Percentiles rank a stretch among this genome's conserved stretches.
These are phyloP conservation scores for Penicillium malachiteum DNA, from an alignment of 495 filamentous ascomycete species.

Conservation along the genomic window DNA sequence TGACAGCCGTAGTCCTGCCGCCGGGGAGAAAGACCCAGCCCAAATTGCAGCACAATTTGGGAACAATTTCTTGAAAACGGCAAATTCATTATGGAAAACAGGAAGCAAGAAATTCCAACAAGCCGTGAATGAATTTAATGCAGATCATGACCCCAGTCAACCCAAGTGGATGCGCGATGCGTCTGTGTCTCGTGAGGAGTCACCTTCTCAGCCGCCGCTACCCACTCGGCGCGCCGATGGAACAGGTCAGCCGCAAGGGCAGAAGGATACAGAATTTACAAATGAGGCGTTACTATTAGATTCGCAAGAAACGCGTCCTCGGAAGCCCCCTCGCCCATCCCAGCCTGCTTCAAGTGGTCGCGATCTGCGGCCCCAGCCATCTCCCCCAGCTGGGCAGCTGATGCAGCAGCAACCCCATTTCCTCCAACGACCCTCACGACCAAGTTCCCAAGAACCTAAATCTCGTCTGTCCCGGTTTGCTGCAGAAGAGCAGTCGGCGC, in stretches of 20 bases:
- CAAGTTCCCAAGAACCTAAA: constrained; percentile 50
- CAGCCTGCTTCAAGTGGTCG: constrained; percentile 22
- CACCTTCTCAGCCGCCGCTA: constrained; percentile 15
- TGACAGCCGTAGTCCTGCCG: constrained; percentile 57
- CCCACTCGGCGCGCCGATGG: constrained; percentile 17
- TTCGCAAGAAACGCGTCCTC: constrained; percentile 44
- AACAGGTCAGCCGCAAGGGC: constrained; percentile 20
- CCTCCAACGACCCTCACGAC: constrained; percentile 42
- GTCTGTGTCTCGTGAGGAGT: constrained; percentile 37
- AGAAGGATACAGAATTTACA: constrained; percentile 53
- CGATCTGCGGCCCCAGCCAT: constrained; percentile 44
- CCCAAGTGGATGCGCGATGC: constrained; percentile 93
- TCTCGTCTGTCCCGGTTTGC: constrained; percentile 65
- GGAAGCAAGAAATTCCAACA: constrained; percentile 93
- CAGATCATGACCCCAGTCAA: constrained; percentile 75
- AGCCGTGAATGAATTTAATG: constrained; percentile 86
- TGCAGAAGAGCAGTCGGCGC: constrained; percentile 75
- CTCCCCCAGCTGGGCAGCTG: constrained; percentile 31
- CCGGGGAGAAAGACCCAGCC: constrained; percentile 71
- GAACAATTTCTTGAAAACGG: constrained; percentile 85
- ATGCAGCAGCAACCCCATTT: constrained; percentile 33
- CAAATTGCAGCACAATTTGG: constrained; percentile 81
- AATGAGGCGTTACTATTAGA: constrained; percentile 95
- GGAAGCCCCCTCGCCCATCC: constrained; percentile 35
- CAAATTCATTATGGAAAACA: constrained; percentile 89